These are phyloP conservation scores for Cadophora sp. DNA, from an alignment of 2,329 filamentous ascomycete genomes.

Conservation along the genomic window DNA sequence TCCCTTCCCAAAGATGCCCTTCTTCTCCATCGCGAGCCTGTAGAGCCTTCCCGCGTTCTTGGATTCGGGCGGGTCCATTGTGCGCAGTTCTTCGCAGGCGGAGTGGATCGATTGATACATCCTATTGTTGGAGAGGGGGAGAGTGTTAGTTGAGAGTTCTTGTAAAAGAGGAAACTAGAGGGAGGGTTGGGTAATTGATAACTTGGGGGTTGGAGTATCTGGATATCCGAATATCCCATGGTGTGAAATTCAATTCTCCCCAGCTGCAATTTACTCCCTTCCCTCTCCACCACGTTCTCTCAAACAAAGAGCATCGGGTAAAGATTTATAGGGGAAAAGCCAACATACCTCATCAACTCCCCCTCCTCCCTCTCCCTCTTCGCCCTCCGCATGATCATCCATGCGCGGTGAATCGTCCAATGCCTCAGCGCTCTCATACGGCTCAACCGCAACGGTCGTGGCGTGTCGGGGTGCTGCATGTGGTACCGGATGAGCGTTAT, in stretches of 20 bases:
- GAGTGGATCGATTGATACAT: constrained; percentile 82
- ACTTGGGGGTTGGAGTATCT: too few species aligned
- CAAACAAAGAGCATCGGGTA: too few species aligned
- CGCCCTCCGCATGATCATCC: constrained; percentile 79
- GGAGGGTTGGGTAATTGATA: too few species aligned
- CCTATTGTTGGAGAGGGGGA: constrained; percentile 25
- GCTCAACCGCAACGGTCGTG: constrained; percentile 84
- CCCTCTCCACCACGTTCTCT: too few species aligned
- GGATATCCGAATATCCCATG: too few species aligned
- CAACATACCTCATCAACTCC: constrained; percentile 73
- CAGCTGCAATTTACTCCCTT: neutral
- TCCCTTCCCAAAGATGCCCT: constrained; percentile 74
- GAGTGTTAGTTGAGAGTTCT: neutral
- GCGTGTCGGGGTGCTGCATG: constrained; percentile 71
- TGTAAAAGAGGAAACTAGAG: too few species aligned
- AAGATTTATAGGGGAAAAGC: neutral
- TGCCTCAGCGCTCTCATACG: constrained; percentile 88
- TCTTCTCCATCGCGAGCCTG: constrained; percentile 89
- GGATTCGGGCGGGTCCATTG: constrained; percentile 49
- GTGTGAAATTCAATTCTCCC: too few species aligned
- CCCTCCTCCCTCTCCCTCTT: constrained; percentile 67
- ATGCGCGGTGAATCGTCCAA: constrained; percentile 99
- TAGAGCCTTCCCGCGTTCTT: constrained; percentile 76
- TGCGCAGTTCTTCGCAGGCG: constrained; percentile 84
- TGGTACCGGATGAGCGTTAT: constrained; percentile 60